These are phyloP conservation scores for Pistacia integerrima DNA, from an alignment of 345 rosid genomes.

Conservation along the genomic window DNA sequence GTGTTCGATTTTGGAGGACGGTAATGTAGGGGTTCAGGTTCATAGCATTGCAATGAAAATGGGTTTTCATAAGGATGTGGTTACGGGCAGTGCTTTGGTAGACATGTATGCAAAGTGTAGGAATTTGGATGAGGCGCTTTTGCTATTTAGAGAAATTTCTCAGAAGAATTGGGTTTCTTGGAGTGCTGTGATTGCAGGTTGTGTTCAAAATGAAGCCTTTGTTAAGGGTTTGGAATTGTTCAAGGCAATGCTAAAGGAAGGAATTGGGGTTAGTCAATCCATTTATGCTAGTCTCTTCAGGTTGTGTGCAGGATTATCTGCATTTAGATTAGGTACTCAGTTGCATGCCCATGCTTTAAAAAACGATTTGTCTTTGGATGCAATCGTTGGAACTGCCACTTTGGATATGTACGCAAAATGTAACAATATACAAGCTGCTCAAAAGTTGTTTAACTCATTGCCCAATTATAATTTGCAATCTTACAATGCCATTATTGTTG, in stretches of 20 bases:
- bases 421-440: slow-evolving; percentile 64
- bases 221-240: slow-evolving; percentile 58
- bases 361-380: slow-evolving; percentile 56
- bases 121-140: slow-evolving; percentile 53
- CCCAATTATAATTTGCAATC: slow-evolving; percentile 67
- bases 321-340: slow-evolving; percentile 61
- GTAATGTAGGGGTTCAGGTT: slow-evolving; percentile 60
- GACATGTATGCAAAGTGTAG: slow-evolving; percentile 92
- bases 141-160: slow-evolving; percentile 57
- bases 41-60: slow-evolving; percentile 57
- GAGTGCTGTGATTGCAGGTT: slow-evolving; percentile 88
- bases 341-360: slow-evolving; percentile 86
- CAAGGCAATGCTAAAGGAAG: slow-evolving; percentile 63
- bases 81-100: slow-evolving; percentile 77
- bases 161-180: slow-evolving; percentile 78
- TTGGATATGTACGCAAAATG: slow-evolving; percentile 96
- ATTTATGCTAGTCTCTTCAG: slow-evolving; percentile 83
- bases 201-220: slow-evolving; percentile 62
- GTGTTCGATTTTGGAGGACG: slow-evolving; percentile 53
- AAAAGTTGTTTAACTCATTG: slow-evolving; percentile 60
- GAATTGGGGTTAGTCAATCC: slow-evolving; percentile 69
- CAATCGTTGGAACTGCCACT: slow-evolving; percentile 84
- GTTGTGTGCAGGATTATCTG: slow-evolving; percentile 72
- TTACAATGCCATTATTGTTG: slow-evolving; percentile 82
- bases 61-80: slow-evolving; percentile 66